phyloP scores from a whole-genome alignment of 306 rosid genomes.

The Arachis hypogaea region DNA sequence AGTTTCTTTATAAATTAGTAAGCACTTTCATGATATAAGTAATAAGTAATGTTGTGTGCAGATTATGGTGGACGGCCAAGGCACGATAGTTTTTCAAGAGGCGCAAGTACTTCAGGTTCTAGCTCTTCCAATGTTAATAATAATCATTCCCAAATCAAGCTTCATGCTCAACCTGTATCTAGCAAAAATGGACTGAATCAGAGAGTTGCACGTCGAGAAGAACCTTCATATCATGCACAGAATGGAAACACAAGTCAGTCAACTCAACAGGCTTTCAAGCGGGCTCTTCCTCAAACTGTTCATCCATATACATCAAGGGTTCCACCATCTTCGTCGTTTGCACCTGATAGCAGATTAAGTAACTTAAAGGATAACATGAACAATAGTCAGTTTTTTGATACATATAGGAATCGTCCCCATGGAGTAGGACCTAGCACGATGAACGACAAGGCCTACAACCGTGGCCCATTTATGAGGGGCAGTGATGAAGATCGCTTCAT shows the following conservation, averaged over 20 bases:
- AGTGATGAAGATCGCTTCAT: constrained; percentile 53
- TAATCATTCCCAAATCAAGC: constrained; percentile 44
- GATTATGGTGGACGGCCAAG: constrained; percentile 51
- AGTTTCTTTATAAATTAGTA: constrained; percentile 17
- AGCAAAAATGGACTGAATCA: constrained; percentile 52
- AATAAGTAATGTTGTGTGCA: constrained; percentile 45
- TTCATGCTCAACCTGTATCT: constrained; percentile 39
- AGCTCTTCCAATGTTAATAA: constrained; percentile 45
- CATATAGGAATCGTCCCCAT: constrained; percentile 45
- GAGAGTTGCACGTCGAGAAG: constrained; percentile 37
- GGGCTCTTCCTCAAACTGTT: constrained; percentile 64
- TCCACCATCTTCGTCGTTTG: constrained; percentile 53
- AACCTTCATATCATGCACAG: constrained; percentile 39
- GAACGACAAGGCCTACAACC: constrained; percentile 51
- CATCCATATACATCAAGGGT: constrained; percentile 52
- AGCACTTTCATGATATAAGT: not conserved
- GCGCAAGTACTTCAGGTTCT: constrained; percentile 54
- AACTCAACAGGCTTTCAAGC: constrained; percentile 66
- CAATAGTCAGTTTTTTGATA: constrained; percentile 54
- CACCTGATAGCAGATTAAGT: constrained; percentile 44
- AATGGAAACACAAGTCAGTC: constrained; percentile 59
- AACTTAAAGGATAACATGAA: constrained; percentile 46
- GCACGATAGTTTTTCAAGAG: constrained; percentile 47
- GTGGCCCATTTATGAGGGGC: constrained; percentile 52
- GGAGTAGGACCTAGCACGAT: constrained; percentile 57